These are phyloP conservation scores for Scytalidium sp. DNA, from an alignment of 2,329 filamentous ascomycete species.

Conservation along the genomic window DNA sequence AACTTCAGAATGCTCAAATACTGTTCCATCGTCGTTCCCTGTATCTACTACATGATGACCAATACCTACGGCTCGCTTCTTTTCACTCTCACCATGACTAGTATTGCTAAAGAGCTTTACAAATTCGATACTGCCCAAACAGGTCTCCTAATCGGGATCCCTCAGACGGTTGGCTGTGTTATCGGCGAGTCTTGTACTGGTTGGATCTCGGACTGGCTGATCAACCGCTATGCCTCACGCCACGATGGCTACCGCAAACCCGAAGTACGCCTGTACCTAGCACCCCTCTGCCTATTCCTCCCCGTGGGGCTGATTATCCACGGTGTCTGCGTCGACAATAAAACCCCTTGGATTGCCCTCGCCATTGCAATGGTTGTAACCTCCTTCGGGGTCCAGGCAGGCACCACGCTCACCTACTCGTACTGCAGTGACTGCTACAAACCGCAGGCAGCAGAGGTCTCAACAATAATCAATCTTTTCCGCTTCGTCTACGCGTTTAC, in stretches of 20 bases:
- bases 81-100: background rate
- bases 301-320: constrained; percentile 18
- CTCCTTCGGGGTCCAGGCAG: constrained; percentile 13
- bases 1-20: constrained; percentile 1
- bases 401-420: constrained; percentile 15
- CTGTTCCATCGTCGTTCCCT: background rate
- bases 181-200: background rate
- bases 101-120: background rate
- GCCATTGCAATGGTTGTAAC: constrained; percentile 13
- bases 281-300: constrained; percentile 5
- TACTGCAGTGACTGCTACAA: constrained; percentile 20
- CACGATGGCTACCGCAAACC: background rate
- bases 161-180: background rate
- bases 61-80: background rate
- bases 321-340: constrained; percentile 18
- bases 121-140: background rate
- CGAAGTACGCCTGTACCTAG: background rate
- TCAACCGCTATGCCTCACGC: background rate
- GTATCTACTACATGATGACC: constrained; percentile 2
- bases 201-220: background rate
- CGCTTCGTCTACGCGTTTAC: background rate
- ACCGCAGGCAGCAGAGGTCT: constrained; percentile 16
- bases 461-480: background rate
- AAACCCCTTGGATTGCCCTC: constrained; percentile 12
- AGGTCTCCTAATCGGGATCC: background rate